Base-by-base conservation (phyloP, 1,284 basidiomycete species). In the Neonothopanus nambi region DNA sequence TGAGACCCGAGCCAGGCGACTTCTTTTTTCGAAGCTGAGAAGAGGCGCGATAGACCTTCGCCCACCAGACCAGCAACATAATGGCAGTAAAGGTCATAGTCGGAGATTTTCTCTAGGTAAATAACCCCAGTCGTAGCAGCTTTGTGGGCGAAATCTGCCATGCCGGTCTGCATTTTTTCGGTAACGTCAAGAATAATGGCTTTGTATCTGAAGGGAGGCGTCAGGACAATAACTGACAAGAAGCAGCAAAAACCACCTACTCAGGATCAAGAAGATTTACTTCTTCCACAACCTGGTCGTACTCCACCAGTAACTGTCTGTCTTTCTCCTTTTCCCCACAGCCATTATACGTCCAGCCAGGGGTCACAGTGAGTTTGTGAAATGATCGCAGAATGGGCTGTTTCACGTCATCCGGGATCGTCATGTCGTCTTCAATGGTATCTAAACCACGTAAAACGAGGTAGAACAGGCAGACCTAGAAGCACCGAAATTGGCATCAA, bases 341-440 rank as follows among this genome's bases (percentile, higher is more conserved):
- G 38, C 85, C 92, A 41, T 79, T 77, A 68, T 93, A 99, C 18
- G 78, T 90, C 95, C 95, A 99, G 17, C 93, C 95, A 0, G 89
- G 86, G 17, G 87, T 84, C 23, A 91, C 75, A 11, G 93, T 87
- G 61, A 89, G 85, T 64, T 87, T 75, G 74, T 97, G 87, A 72
- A 98, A 96, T 13, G 84, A 73, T 39, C 93, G 85, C 36, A 99
- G 79, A 13, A 98, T 65, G 9, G 91, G 89, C 55, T 96, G 89
- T 69, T 99, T 99, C 61, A 87, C 72, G 11, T 85, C 76, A 69
- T 95, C 89, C 1, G 91, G 80, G 54, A 99, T 84, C 2, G 95
- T 93, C 95, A 98, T 99, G 75, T 99, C 96, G 69, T 99, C 96
- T 70, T 99, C 96, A 57, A 99, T 83, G 11, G 97, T 99, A 72